Base-by-base conservation (phyloP, 2,329 filamentous ascomycete species). In the Pseudogymnoascus verrucosus region DNA sequence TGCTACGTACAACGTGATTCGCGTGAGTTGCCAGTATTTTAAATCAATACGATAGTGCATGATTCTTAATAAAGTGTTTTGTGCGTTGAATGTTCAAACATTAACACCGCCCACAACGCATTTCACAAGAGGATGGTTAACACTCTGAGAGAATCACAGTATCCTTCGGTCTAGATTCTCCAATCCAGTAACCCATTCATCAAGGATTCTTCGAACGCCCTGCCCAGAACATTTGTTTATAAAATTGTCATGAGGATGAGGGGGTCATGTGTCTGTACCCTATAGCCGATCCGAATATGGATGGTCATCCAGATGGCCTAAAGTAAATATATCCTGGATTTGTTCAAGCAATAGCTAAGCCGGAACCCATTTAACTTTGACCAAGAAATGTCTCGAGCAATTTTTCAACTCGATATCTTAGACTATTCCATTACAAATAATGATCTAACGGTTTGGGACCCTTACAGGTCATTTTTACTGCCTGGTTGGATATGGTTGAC, bases 401-500 rank as follows among this genome's bases (percentile, higher is more conserved):
- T 68, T 44, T 67, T 68, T 62, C 63, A 64, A 12, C 62, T 62
- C 36, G 57, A 64, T 39, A 36, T 61, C 23, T 51, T n/a, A 11
- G 21, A 51, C 14, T 28, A 51, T 51, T 51, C 12, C 8, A 51
- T 51, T 51, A 64, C 63, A 42, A 62, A 47, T 21, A 68, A 68
- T 54, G 65, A 64, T 47, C 66, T 65, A 21, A 65, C 62, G 39
- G 42, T 63, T 11, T 69, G 68, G 66, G 28, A 69, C 62, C 68
- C 66, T 14, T 69, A n/a, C 67, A 69, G 51, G 62, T 66, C 12
- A 63, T 69, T 23, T 62, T 69, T 10, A 63, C 37, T 34, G 42
- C 60, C 4, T 69, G 67, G 67, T 57, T 69, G 1, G 64, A 51
- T 16, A 65, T 68, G 61, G 63, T 68, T 19, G 60, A 64, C 10